Base-by-base conservation (phyloP, 2,329 filamentous ascomycete genomes). In the Sporothrix sp. region DNA sequence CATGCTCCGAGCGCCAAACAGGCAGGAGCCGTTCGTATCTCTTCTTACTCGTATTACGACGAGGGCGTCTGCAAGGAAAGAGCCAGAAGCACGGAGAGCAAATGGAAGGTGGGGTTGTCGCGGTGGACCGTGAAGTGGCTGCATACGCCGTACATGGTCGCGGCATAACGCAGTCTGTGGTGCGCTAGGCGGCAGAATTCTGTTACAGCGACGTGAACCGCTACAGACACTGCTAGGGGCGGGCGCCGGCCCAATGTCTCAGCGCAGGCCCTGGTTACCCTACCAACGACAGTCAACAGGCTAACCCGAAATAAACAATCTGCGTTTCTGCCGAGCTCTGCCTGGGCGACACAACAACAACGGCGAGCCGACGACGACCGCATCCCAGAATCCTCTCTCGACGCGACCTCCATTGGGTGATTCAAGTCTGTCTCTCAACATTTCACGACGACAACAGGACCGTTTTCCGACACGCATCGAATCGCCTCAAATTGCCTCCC, bases 251-350 rank as follows among this genome's bases (percentile, higher is more conserved):
- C n/a, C n/a, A n/a, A n/a, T n/a, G n/a, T n/a, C n/a, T n/a, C n/a
- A n/a, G n/a, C n/a, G n/a, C n/a, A n/a, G n/a, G n/a, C n/a, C 18
- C 40, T 37, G 32, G 54, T 56, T 55, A 46, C 53, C 48, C 53
- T 33, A 46, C 38, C 53, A 56, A 54, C 55, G 18, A 6, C 2
- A 23, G n/a, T 39, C 51, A 45, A 53, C 45, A 43, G 18, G 23
- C 48, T 51, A 51, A 40, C 48, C 48, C 45, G 38, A 51, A 49
- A 50, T 28, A 46, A 48, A 51, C 50, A 51, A 10, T 36, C 18
- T 42, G 44, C 43, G 47, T 51, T 51, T 43, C 21, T 33, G 45
- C 18, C 32, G 30, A 32, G 28, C 43, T 36, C n/a, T 30, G 30
- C 21, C 8, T 45, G 25, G 13, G 25, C 56, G n/a, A 55, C 51